Base-by-base conservation (phyloP, 352 stramenopile genomes). In the Pelagophyceae sp. region DNA sequence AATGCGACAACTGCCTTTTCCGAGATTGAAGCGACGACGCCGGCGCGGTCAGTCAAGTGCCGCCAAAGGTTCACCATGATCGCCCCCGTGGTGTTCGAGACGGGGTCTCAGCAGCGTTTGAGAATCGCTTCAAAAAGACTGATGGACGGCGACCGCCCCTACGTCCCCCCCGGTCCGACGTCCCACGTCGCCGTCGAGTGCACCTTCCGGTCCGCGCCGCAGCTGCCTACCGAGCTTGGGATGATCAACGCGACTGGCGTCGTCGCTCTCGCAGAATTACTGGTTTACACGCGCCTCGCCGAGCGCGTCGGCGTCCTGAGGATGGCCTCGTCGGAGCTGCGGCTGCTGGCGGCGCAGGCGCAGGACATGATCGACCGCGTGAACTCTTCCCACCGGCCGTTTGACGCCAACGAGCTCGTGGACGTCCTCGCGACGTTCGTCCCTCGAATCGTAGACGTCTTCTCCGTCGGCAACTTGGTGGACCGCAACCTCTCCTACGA, bases 401-500 rank as follows among this genome's bases (percentile, higher is more conserved):
- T 69, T 1, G 29, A 45, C 40, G 11, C 15, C 29, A 29, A 38
- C 40, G 71, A 64, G 50, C 23, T 31, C n/a, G 45, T 76, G 3
- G 67, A 80, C 60, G 33, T 61, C 54, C 63, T 74, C 75, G 35
- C 75, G 71, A 29, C 27, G 61, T n/a, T 80, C 70, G 38, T 75
- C 64, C 70, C 67, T 40, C 37, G 76, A 54, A 40, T 76, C 72
- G 50, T 81, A 60, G 72, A 84, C 85, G 17, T 84, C 85, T 0
- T 76, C 80, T 0, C 91, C 88, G 78, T 88, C 76, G 38, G 76
- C 29, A 88, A 87, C 72, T 61, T 91, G 11, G 63, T 64, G 0
- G 87, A 92, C 31, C 81, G 83, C 35, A 80, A 74, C 33, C 23
- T 74, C 11, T 54, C 33, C 27, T 0, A 11, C 1, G 35, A 74